Conservation (phyloP, 805 yeast species). For the Lachancea waltii region DNA sequence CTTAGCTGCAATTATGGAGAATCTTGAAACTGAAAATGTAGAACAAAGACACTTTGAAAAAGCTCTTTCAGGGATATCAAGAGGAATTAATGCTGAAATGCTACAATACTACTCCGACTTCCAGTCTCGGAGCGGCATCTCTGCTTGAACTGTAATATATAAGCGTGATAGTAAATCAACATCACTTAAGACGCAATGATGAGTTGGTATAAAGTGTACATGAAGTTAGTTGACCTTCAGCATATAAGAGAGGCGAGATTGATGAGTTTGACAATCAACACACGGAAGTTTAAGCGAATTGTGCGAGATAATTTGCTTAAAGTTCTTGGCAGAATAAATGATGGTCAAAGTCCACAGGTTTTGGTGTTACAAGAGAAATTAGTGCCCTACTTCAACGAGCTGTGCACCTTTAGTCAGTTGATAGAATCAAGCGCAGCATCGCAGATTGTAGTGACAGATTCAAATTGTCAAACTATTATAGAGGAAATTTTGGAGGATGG, state of each 20-base stretch:
- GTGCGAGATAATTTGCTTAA: conserved; percentile 14
- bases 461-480: conserved; percentile 16
- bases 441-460: conserved; percentile 23
- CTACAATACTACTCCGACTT: conserved; percentile 58
- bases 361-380: conserved; percentile 22
- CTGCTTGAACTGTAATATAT: conserved; percentile 14
- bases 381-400: conserved; percentile 17
- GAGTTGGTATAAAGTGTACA: neutral
- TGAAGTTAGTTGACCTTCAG: neutral
- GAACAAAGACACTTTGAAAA: conserved; percentile 59
- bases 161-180: neutral
- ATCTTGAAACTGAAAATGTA: conserved; percentile 48
- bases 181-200: neutral
- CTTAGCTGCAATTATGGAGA: conserved; percentile 83
- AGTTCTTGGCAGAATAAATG: conserved; percentile 13
- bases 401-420: conserved; percentile 26
- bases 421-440: conserved; percentile 23
- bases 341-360: conserved; percentile 10
- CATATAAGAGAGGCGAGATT: too few relatives aligned
- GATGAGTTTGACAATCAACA: conserved; percentile 12
- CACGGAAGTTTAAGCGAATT: conserved; percentile 20
- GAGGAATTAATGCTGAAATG: conserved; percentile 84
- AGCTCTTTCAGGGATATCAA: conserved; percentile 62
- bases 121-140: conserved; percentile 37
- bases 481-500: conserved; percentile 9